Evolutionary conservation across 257 asterid species (phyloP).

Genomic region (Echium plantagineum): DNA sequence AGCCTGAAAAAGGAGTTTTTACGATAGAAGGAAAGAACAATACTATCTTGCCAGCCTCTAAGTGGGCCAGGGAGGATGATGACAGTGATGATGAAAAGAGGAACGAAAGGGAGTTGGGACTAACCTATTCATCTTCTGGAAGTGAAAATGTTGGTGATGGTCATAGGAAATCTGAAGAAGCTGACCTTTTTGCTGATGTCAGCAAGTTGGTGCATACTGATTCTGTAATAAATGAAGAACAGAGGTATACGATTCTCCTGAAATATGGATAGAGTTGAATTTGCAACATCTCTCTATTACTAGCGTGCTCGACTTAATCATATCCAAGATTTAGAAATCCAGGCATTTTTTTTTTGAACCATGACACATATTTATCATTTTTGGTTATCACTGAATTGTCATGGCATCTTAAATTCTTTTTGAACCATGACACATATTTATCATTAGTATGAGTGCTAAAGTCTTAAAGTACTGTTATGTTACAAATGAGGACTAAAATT

Average conservation of each 20-base stretch:
- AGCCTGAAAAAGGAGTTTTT: conserved; percentile 20
- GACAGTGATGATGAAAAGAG: conserved; percentile 67
- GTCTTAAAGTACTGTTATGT: too few species aligned
- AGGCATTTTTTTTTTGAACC: background rate
- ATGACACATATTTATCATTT: background rate
- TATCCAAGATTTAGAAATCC: background rate
- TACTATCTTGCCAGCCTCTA: conserved; percentile 66
- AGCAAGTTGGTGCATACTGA: conserved; percentile 46
- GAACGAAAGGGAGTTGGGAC: conserved; percentile 54
- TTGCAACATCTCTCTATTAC: background rate
- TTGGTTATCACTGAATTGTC: too few species aligned
- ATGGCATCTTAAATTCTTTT: too few species aligned
- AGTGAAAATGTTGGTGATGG: conserved; percentile 72
- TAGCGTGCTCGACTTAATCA: background rate
- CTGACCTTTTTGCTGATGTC: conserved; percentile 42
- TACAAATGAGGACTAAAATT: too few species aligned
- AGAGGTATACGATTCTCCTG: conserved; percentile 35
- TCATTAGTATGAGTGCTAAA: too few species aligned
- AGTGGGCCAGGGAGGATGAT: conserved; percentile 89
- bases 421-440: background rate
- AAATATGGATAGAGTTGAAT: background rate
- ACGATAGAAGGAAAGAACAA: conserved; percentile 42
- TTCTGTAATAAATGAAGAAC: conserved; percentile 68
- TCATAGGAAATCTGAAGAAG: conserved; percentile 31
- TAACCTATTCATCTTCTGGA: conserved; percentile 84